Evolutionary conservation across 2,329 filamentous ascomycete genomes (phyloP), one percentile per base, ranked within the genome.

Genomic region (Colletotrichum falcatum): DNA sequence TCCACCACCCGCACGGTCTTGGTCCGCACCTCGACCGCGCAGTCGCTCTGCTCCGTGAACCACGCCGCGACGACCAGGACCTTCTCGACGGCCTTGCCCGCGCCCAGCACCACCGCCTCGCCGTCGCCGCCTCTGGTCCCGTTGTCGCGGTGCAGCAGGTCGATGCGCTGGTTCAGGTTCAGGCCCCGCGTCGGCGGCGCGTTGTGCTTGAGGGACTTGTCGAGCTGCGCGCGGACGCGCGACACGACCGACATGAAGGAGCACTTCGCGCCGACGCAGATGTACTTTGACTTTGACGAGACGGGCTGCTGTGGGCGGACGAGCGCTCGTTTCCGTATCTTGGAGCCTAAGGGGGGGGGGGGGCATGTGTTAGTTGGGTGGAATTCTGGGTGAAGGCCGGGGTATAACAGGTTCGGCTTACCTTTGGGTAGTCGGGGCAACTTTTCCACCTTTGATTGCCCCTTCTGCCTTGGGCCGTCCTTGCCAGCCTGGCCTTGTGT

Each of bases 211-310:
- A 85, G 82, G 5, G 87, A 84, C 46, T 86, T 83, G 54, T 87
- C 83, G 5, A 94, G 88, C 1, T 90, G 85, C 70, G 89, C 89
- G 71, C 89, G 87, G 18, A 90, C 87, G 61, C 91, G 90, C 75
- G 89, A 89, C 16, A 93, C 85, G 5, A 88, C 84, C 14, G 91
- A 88, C 79, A 93, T 88, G 82, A 93, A 92, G 8, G 90, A 89
- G 0, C 91, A 90, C 46, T 83, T 83, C 49, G 87, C 81, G 46
- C 88, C 89, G 67, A 94, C 84, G 81, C 94, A 93, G 78, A 94
- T 84, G 71, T 87, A 77, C 55, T 79, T 81, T 9, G 81, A 76
- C 61, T 82, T 83, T 58, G 83, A 82, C 26, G 84, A 83, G 18
- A 79, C 77, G n/a, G 83, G 81, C 14, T 79, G 76, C 63, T 83